Base-by-base conservation (phyloP, 1,284 basidiomycete genomes). In the Trametes hirsuta region DNA sequence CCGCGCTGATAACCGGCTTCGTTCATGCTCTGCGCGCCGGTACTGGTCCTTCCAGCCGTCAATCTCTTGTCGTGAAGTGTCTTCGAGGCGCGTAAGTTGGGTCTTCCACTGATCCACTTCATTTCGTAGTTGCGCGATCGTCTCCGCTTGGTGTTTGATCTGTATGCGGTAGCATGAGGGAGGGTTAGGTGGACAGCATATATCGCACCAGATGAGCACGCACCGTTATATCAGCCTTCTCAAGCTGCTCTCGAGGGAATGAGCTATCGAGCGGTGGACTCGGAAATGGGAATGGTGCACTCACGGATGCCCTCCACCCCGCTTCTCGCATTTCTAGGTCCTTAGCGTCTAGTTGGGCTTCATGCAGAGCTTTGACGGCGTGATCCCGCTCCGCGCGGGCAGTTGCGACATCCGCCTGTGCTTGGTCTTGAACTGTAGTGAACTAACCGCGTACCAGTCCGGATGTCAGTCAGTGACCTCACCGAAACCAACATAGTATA, bases 31-130 rank as follows among this genome's bases (percentile, higher is more conserved):
- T 30, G 87, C 85, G 18, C 85, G 81, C 46, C 85, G 72, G 66
- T 86, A 90, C 63, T 88, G 87, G 25, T 88, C 87, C 68, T 89
- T 89, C 87, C 87, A 90, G 65, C 85, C 85, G 14, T 74, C 67
- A 1, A 77, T 72, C 65, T 83, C 81, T 40, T 75, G 74, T 50
- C 80, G 72, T 3, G 80, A 79, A 0, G 77, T 73, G 54, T 82
- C 82, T 55, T 81, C 80, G 25, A 80, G 71, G 21, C 79, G 77
- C 52, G 79, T 76, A n/a, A 87, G 82, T 63, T 89, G 88, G 41
- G 85, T 81, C 71, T 87, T 88, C 87, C 87, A 89, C 56, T 87
- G 86, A 3, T 75, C 77, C 0, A 81, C 75, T 69, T 90, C 87
- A 47, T 84, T 79, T n/a, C 82, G 81, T 42, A 90, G 75, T 60